Evolutionary conservation across 2,329 filamentous ascomycete species (phyloP), one percentile per base, ranked within the genome.

Genomic region (Fusarium clavum): DNA sequence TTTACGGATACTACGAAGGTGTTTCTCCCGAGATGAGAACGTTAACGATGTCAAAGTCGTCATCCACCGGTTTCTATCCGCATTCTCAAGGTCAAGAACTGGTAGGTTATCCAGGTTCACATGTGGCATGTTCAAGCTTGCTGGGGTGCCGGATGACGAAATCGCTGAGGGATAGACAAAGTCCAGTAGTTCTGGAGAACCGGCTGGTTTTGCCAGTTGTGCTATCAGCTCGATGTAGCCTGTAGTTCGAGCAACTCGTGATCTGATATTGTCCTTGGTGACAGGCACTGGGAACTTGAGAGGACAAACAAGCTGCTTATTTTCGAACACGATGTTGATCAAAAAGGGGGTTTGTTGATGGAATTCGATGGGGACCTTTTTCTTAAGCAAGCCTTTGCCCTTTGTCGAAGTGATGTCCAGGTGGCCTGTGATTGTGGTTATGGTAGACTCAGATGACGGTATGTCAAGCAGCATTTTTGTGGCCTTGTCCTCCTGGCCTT

Each of bases 41-140:
- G 78, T 79, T 34, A 81, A 73, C 3, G 80, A 81, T 6, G 79
- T 73, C 10, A 83, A 75, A 3, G 77, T 79, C 2, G 70, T 77
- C 5, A 86, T 73, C 79, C 82, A 86, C n/a, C 65, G 55, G 20
- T 79, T 76, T 5, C 71, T 70, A 6, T 71, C 67, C 55, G 80
- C 80, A 16, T 81, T 64, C 4, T 75, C 70, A 8, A 84, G 20
- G 30, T 83, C 78, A 24, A 86, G 67, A 27, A 83, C 79, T 0
- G 84, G 82, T 2, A 86, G 77, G 5, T 60, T 76, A 59, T 84
- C 80, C n/a, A 86, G 78, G 60, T 82, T 84, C 20, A 86, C 30
- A 58, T 83, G 78, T 0, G 81, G 77, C 16, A 78, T 75, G 63
- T 82, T 84, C 25, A 83, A 64, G 1, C 78, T 73, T 4, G 77